These are phyloP conservation scores for Ustilago hordei DNA, from an alignment of 1,284 basidiomycete species.

Conservation along the genomic window DNA sequence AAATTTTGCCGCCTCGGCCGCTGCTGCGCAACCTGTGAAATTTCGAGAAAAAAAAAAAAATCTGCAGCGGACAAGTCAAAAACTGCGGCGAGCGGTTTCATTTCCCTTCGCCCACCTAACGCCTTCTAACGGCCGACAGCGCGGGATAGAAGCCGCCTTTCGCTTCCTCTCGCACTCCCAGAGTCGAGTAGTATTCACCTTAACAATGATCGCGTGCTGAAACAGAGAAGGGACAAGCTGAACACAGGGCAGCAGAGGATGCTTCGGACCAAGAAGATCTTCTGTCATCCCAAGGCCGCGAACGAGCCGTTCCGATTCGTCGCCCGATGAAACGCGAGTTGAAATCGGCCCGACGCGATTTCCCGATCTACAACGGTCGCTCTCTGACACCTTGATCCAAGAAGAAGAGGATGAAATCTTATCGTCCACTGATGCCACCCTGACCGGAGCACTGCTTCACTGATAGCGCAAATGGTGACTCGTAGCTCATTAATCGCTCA, in stretches of 20 bases:
- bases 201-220: too few species aligned
- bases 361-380: not conserved
- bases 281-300: not conserved
- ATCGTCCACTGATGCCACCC: not conserved
- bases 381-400: not conserved
- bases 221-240: not conserved
- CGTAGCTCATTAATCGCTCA: not conserved
- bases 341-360: not conserved
- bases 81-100: constrained; percentile 13
- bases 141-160: not conserved
- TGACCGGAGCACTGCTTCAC: too few species aligned
- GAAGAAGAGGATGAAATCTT: not conserved
- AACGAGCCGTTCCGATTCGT: not conserved
- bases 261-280: not conserved
- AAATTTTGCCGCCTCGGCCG: constrained; percentile 17
- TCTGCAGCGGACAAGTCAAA: constrained; percentile 3
- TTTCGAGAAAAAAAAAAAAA: constrained; percentile 7
- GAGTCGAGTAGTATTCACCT: not conserved
- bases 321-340: not conserved
- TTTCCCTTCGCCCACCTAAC: not conserved
- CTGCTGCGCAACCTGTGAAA: constrained; percentile 4
- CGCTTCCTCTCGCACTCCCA: not conserved
- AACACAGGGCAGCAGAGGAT: not conserved
- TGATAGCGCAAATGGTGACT: too few species aligned
- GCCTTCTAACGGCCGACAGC: constrained; percentile 7